phyloP scores from a whole-genome alignment of 495 filamentous ascomycete genomes.

The Daldinia vernicosa region DNA sequence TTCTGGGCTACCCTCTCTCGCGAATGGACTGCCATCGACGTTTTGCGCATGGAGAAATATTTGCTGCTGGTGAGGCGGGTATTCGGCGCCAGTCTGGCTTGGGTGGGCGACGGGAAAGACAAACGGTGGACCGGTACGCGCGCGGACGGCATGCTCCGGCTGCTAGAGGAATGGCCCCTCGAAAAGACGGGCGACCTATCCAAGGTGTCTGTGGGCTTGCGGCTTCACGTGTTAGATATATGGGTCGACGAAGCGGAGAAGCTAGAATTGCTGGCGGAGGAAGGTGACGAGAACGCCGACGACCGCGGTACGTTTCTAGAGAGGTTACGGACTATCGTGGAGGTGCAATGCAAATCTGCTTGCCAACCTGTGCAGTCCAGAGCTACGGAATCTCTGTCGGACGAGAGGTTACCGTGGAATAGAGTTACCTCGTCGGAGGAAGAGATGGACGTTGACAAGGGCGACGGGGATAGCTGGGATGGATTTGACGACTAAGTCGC shows the following conservation, averaged over 20 bases:
- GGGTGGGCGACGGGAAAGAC: slow-evolving; percentile 53
- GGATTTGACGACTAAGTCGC: slow-evolving; percentile 70
- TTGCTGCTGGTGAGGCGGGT: slow-evolving; percentile 82
- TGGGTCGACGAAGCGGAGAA: slow-evolving; percentile 88
- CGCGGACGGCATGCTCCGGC: slow-evolving; percentile 50
- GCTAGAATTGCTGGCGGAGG: slow-evolving; percentile 62
- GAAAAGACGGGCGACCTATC: slow-evolving; percentile 50
- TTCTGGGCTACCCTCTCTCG: slow-evolving; percentile 91
- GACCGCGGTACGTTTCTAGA: slow-evolving; percentile 53
- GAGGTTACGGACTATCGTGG: slow-evolving; percentile 49
- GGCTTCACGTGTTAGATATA: slow-evolving; percentile 89
- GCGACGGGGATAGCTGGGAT: slow-evolving; percentile 70
- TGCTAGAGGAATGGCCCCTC: slow-evolving; percentile 57
- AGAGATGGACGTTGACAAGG: slow-evolving; percentile 52
- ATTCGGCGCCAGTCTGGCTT: slow-evolving; percentile 71
- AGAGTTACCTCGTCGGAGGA: slow-evolving; percentile 44
- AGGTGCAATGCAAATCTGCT: slow-evolving; percentile 58
- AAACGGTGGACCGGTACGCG: slow-evolving; percentile 26
- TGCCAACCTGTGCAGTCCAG: slow-evolving; percentile 77
- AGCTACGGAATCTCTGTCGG: slow-evolving; percentile 75
- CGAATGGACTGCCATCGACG: slow-evolving; percentile 85
- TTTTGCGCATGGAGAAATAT: slow-evolving; percentile 91
- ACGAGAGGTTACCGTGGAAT: slow-evolving; percentile 73
- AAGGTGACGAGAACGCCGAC: slow-evolving; percentile 54
- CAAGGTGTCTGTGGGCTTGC: slow-evolving; percentile 76